These are phyloP conservation scores for Sextonia rubra DNA, from an alignment of 164 flowering plant genomes.

Conservation along the genomic window DNA sequence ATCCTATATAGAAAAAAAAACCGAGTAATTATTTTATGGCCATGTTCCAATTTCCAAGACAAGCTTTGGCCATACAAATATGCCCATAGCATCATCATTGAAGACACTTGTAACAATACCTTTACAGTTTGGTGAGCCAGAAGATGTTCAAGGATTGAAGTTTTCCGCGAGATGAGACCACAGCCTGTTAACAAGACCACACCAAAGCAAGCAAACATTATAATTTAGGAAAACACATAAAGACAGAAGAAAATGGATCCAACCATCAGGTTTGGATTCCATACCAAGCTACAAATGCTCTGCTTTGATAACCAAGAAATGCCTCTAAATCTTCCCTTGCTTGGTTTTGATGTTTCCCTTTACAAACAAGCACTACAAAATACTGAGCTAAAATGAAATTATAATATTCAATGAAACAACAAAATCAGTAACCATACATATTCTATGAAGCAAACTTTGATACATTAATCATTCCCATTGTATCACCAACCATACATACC, in stretches of 20 bases:
- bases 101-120: slow-evolving; percentile 2
- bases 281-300: slow-evolving; percentile 41
- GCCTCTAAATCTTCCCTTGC: slow-evolving; percentile 44
- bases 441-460: too few species aligned
- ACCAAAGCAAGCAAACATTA: neutral
- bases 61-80: neutral
- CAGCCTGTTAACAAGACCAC: slow-evolving; percentile 21
- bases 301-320: slow-evolving; percentile 40
- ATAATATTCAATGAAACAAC: too few species aligned
- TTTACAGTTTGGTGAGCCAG: slow-evolving; percentile 3
- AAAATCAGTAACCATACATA: neutral
- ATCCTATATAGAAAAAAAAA: slow-evolving; percentile 23
- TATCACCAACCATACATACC: neutral
- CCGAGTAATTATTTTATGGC: neutral
- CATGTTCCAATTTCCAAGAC: neutral
- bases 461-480: neutral
- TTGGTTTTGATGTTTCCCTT: slow-evolving; percentile 38
- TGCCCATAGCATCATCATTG: slow-evolving; percentile 11
- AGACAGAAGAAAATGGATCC: neutral
- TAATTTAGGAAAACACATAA: neutral
- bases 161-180: slow-evolving; percentile 28
- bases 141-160: slow-evolving; percentile 2
- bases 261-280: neutral
- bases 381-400: too few species aligned
- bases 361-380: slow-evolving; percentile 41